phyloP scores from a whole-genome alignment of 352 stramenopile genomes.

The Globisporangium mamillatum region DNA sequence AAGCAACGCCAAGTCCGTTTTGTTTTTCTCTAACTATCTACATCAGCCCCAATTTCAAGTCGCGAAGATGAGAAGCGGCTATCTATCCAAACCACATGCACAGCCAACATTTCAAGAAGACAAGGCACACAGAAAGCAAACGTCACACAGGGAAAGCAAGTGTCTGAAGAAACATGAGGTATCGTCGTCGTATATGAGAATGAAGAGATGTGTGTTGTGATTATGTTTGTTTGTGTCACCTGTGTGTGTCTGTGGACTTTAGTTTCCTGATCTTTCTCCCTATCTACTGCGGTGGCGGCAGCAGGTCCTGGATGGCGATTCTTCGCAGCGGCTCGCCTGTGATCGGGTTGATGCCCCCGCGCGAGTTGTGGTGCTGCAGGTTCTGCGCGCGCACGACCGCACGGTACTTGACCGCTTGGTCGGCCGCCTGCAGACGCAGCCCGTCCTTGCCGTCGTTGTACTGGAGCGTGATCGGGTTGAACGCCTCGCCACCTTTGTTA shows the following conservation, averaged over 20 bases:
- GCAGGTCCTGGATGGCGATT: constrained; percentile 45
- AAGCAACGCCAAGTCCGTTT: neutral
- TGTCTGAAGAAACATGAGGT: neutral
- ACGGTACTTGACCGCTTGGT: constrained; percentile 72
- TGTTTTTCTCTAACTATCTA: neutral
- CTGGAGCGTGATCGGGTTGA: constrained; percentile 85
- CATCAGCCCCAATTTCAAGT: neutral
- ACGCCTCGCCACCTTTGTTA: constrained; percentile 86
- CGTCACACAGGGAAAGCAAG: neutral
- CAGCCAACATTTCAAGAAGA: neutral
- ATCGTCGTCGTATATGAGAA: neutral
- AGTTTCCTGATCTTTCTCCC: neutral
- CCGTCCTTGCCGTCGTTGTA: constrained; percentile 88
- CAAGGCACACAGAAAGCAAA: neutral
- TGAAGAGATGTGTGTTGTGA: neutral
- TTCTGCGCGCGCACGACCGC: constrained; percentile 77
- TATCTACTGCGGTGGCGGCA: constrained; percentile 28
- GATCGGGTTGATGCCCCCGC: constrained; percentile 84
- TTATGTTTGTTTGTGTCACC: neutral
- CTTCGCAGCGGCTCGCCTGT: constrained; percentile 62
- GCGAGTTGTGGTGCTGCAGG: constrained; percentile 79
- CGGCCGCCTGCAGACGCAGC: constrained; percentile 54
- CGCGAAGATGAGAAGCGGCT: neutral
- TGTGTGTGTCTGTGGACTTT: neutral
- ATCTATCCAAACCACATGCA: neutral